phyloP scores from a whole-genome alignment of 768 basidiomycete genomes.

The Rhodosporidiobolus odoratus region DNA sequence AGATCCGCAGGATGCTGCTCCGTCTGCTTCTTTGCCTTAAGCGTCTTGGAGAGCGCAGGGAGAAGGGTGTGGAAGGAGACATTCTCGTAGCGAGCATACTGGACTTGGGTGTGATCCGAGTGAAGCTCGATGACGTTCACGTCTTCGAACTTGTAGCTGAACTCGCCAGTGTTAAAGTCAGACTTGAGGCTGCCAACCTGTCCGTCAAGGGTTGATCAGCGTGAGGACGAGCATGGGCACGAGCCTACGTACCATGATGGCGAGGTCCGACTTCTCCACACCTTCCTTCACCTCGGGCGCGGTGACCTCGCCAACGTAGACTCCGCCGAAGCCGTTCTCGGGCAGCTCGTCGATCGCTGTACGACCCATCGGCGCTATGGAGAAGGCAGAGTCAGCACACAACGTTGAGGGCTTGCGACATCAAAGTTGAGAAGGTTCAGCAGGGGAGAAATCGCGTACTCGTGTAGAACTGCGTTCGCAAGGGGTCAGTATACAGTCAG shows the following conservation, averaged over 20 bases:
- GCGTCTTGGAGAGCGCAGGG: conserved; percentile 38
- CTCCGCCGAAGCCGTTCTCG: conserved; percentile 67
- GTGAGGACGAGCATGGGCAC: not conserved
- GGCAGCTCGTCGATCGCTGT: conserved; percentile 69
- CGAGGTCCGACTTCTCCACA: conserved; percentile 69
- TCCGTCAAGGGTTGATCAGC: not conserved
- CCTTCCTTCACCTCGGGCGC: conserved; percentile 62
- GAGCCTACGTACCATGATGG: conserved; percentile 56
- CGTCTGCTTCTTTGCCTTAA: conserved; percentile 24
- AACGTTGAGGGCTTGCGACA: not conserved
- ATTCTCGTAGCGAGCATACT: conserved; percentile 38
- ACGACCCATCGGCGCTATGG: conserved; percentile 49
- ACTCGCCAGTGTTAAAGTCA: conserved; percentile 86
- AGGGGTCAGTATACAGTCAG: no score
- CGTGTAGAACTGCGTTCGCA: conserved; percentile 39
- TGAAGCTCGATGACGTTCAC: conserved; percentile 49
- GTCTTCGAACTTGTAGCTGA: conserved; percentile 51
- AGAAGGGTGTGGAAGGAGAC: conserved; percentile 45
- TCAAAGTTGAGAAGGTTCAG: no score
- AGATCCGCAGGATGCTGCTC: conserved; percentile 10
- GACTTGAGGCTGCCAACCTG: conserved; percentile 45
- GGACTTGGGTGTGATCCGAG: conserved; percentile 56
- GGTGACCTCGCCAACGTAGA: conserved; percentile 65
- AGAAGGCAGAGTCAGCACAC: not conserved
- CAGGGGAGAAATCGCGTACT: conserved; percentile 5